Conservation (phyloP, 768 basidiomycete species). For the Leccinum imitatum region DNA sequence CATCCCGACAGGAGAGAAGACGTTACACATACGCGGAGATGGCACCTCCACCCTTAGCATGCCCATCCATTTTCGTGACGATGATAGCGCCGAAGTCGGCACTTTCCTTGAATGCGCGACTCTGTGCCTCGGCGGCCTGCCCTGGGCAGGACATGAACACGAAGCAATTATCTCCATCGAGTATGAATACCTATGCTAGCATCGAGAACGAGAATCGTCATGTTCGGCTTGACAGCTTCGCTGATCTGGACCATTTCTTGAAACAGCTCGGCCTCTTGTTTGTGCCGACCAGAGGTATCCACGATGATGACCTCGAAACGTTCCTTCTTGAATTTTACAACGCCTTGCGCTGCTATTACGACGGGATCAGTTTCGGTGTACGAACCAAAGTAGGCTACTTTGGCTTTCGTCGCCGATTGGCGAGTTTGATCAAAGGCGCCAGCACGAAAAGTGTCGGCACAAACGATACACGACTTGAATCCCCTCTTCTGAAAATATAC, state of each 20-base stretch:
- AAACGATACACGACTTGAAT: constrained; percentile 95
- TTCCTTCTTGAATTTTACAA: constrained; percentile 96
- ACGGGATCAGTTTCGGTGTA: constrained; percentile 99
- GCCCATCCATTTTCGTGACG: constrained; percentile 99
- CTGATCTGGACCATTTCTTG: constrained; percentile 98
- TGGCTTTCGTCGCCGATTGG: constrained; percentile 98
- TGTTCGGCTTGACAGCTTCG: constrained; percentile 89
- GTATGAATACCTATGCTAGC: constrained; percentile 79
- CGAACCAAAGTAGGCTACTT: constrained; percentile 97
- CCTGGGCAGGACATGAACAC: constrained; percentile 42
- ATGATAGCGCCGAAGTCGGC: constrained; percentile 98
- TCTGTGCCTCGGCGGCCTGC: constrained; percentile 97
- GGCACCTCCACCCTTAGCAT: constrained; percentile 98
- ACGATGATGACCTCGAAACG: constrained; percentile 98
- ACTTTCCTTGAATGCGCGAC: constrained; percentile 95
- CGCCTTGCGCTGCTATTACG: constrained; percentile 90
- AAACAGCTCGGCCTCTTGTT: constrained; percentile 95
- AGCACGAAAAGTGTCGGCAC: constrained; percentile 98
- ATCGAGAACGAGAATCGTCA: constrained; percentile 94
- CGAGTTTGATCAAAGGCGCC: constrained; percentile 99
- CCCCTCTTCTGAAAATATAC: constrained; percentile 97
- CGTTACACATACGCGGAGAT: constrained; percentile 85
- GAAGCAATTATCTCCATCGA: neutral
- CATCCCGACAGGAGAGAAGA: neutral
- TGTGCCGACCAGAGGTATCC: constrained; percentile 96